Base-by-base conservation (phyloP, 2,329 filamentous ascomycete species). In the Orbilia quercus region DNA sequence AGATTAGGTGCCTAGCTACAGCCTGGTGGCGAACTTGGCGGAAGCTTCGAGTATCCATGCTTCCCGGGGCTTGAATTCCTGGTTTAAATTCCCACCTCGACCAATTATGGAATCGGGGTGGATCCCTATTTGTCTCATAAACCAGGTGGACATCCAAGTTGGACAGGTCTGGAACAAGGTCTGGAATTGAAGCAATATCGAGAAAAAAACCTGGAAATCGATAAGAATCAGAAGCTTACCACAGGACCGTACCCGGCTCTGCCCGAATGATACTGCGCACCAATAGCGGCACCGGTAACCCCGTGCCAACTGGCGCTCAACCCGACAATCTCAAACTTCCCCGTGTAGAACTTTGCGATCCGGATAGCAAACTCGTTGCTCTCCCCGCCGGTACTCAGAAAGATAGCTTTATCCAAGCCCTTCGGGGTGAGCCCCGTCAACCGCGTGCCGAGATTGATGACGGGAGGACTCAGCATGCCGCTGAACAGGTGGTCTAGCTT, bases 261-360 rank as follows among this genome's bases (percentile, higher is more conserved):
- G 0, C 85, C 86, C 11, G 83, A 82, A 45, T 84, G 83, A 77
- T 86, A 88, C 1, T 84, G 85, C 0, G 86, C 84, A 0, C 82
- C 82, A 0, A 82, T 80, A 0, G 87, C 82, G 1, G 81, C 84
- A 2, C 81, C 81, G 0, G 87, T 89, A 67, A 90, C 81, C 14
- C 87, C 87, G 79, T 90, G 87, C 81, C 84, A 90, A 34, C 84
- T 86, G 0, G 84, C 84, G 0, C 82, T 83, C 58, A 89, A 81
- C 0, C 82, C 88, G 3, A 89, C 85, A 55, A 90, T 84, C 78
- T 89, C 87, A 76, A 87, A 89, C 57, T 87, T 89, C 0, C 87
- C 86, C 0, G 87, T 90, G 76, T 84, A 88, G 7, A 82, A 80
- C 76, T 90, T 90, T 2, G 88, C 87, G 75, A 90, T 82, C 65